Evolutionary conservation across 306 rosid species (phyloP), one percentile per base, ranked within the genome.

Genomic region (Leucaena leucocephala): DNA sequence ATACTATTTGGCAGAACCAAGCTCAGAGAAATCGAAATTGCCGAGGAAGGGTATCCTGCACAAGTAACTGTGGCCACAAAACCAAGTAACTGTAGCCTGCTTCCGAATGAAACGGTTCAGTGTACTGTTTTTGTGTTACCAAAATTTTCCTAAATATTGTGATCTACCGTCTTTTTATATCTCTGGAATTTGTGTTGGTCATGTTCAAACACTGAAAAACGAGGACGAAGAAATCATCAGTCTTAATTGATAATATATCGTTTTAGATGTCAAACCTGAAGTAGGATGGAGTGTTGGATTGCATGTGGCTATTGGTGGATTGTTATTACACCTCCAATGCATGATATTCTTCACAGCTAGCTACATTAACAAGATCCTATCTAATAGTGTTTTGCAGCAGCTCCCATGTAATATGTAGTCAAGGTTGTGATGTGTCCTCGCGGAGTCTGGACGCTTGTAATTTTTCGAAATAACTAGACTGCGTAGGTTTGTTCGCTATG

Each of bases 11-110:
- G 76, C 90, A 96, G 99, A 71, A 89, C 71, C 90, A 86, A 36
- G 63, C 87, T 55, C 94, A 84, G 3, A 93, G 97, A 91, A 89
- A 75, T 86, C 88, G 0, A 96, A 91, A 85, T 75, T 87, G 68
- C 81, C 89, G 2, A 91, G 90, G 92, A 96, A 91, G 89, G 84
- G 98, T 61, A 80, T 93, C 49, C 83, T 96, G 72, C 98, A 96
- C 94, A 96, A 96, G 81, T 93, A 84, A 91, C 21, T 22, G 1
- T 1, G 77, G 52, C 80, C 1, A 27, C 27, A 27, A 1, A 27
- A 27, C 27, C 27, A 27, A 27, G 27, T 27, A 27, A 27, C 27
- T 27, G 27, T 27, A 27, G 27, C 27, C 27, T 27, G 27, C 27
- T 27, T 27, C 62, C 19, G 52, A 27, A 27, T 14, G 49, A 34